Evolutionary conservation across 2,329 filamentous ascomycete genomes (phyloP).

Genomic region (Purpureocillium takamizusanense): DNA sequence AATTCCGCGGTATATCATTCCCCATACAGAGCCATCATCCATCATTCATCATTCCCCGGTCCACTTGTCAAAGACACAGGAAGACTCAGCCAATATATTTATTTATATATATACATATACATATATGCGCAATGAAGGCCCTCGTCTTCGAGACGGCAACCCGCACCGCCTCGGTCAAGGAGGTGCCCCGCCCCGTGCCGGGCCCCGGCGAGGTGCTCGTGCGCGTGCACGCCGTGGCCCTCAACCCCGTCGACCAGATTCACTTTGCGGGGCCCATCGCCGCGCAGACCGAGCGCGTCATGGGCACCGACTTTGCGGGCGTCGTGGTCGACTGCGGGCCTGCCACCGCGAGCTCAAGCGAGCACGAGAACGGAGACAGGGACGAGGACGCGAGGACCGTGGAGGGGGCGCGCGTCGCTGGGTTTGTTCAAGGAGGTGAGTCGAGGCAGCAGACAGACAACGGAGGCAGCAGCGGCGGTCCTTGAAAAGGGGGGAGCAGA

Average conservation of each 20-base stretch:
- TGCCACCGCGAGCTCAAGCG: too few species aligned
- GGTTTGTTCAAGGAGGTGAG: conserved; percentile 30
- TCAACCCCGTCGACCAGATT: conserved; percentile 20
- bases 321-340: conserved; percentile 13
- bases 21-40: too few species aligned
- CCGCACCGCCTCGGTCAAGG: conserved; percentile 3
- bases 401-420: conserved; percentile 24
- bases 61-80: too few species aligned
- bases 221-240: conserved; percentile 13
- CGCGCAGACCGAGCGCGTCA: conserved; percentile 13
- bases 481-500: too few species aligned
- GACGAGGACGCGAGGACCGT: conserved; percentile 10
- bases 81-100: too few species aligned
- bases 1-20: too few species aligned
- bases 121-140: conserved; percentile 14
- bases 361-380: too few species aligned
- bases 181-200: conserved; percentile 10
- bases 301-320: conserved; percentile 33
- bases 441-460: too few species aligned
- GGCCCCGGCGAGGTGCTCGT: conserved; percentile 11
- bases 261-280: conserved; percentile 25
- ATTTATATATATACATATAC: too few species aligned
- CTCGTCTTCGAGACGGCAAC: conserved; percentile 10
- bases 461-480: too few species aligned
- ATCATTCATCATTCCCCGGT: too few species aligned